phyloP scores from a whole-genome alignment of 2,329 filamentous ascomycete genomes.

The Fusarium caatingaense region DNA sequence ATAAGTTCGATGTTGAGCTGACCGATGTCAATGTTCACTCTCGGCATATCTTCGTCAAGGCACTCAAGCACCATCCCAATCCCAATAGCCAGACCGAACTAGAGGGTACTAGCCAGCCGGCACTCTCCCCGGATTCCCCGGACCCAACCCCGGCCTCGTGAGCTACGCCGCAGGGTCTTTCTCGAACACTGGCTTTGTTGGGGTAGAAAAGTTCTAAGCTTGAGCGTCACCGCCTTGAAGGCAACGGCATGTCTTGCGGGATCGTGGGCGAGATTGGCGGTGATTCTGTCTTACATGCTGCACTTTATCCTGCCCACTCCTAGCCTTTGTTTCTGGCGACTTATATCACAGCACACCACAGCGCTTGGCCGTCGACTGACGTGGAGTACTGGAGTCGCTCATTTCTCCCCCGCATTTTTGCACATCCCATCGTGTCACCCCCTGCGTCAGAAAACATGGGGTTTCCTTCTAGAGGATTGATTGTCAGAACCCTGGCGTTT shows the following conservation, averaged over 20 bases:
- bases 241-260: constrained; percentile 22
- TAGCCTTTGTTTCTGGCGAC: constrained; percentile 16
- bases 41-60: constrained; percentile 60
- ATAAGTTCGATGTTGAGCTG: constrained; percentile 68
- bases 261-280: constrained; percentile 25
- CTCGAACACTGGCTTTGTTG: constrained; percentile 27
- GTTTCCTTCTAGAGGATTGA: constrained; percentile 20
- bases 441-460: constrained; percentile 37
- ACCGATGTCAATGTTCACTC: constrained; percentile 63
- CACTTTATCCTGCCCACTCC: neutral
- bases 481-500: constrained; percentile 27
- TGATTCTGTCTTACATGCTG: constrained; percentile 20
- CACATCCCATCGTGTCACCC: constrained; percentile 25
- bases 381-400: constrained; percentile 30
- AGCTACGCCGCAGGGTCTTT: constrained; percentile 25
- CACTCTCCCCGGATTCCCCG: constrained; percentile 28
- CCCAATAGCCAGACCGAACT: neutral
- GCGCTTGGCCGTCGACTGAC: constrained; percentile 19
- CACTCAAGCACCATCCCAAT: constrained; percentile 47
- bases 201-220: constrained; percentile 17
- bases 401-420: constrained; percentile 35
- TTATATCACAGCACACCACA: neutral
- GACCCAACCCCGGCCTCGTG: constrained; percentile 31
- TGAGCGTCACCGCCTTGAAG: constrained; percentile 30
- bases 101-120: constrained; percentile 24